These are phyloP conservation scores for Moringa oleifera DNA, from an alignment of 345 rosid genomes.

Conservation along the genomic window DNA sequence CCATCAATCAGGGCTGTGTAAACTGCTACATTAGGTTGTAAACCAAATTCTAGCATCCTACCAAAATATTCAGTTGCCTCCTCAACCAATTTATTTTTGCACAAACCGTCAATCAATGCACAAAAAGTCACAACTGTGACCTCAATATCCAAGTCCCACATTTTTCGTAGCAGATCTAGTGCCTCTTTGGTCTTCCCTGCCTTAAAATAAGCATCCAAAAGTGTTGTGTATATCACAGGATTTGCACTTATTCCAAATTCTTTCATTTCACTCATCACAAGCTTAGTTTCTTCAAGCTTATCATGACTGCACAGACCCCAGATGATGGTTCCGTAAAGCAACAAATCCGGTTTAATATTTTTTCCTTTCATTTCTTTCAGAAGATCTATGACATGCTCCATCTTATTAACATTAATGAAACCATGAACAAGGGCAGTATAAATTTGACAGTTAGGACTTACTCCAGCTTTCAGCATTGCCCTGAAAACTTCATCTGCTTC, in stretches of 20 bases:
- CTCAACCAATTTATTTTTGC: slow-evolving; percentile 50
- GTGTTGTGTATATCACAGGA: slow-evolving; percentile 46
- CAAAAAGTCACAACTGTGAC: slow-evolving; percentile 65
- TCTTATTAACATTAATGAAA: slow-evolving; percentile 41
- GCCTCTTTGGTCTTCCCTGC: slow-evolving; percentile 42
- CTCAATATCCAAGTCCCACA: slow-evolving; percentile 38
- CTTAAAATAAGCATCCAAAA: slow-evolving; percentile 63
- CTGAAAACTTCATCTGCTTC: slow-evolving; percentile 55
- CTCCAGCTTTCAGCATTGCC: slow-evolving; percentile 38
- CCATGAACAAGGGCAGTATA: slow-evolving; percentile 63
- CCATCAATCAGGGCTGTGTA: slow-evolving; percentile 71
- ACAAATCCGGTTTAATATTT: slow-evolving; percentile 43
- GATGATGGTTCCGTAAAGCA: slow-evolving; percentile 56
- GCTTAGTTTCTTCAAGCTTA: slow-evolving; percentile 44
- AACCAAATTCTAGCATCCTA: slow-evolving; percentile 36
- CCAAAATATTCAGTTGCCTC: slow-evolving; percentile 49
- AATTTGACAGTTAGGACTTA: slow-evolving; percentile 44
- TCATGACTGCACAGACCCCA: slow-evolving; percentile 52
- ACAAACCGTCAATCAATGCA: slow-evolving; percentile 66
- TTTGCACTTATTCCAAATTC: slow-evolving; percentile 37
- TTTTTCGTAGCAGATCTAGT: slow-evolving; percentile 40
- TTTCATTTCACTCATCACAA: slow-evolving; percentile 48
- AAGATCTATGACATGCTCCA: slow-evolving; percentile 44
- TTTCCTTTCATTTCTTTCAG: slow-evolving; percentile 43
- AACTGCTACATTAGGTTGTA: slow-evolving; percentile 55